phyloP scores from a whole-genome alignment of 768 basidiomycete genomes.

The Leccinum arenicola region DNA sequence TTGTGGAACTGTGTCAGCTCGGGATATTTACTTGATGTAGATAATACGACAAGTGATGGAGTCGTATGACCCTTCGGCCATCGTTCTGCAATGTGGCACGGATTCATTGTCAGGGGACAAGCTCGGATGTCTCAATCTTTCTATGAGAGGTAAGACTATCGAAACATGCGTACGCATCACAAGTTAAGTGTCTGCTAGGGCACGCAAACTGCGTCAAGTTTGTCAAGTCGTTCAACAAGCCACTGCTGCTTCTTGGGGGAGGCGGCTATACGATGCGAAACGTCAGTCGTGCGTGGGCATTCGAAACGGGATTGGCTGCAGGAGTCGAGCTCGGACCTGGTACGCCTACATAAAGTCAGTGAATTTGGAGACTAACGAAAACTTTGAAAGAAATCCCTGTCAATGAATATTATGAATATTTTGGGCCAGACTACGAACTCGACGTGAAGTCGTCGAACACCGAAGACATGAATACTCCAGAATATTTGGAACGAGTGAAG shows the following conservation, averaged over 20 bases:
- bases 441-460: slow-evolving; percentile 94
- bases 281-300: slow-evolving; percentile 96
- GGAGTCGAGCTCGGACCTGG: slow-evolving; percentile 89
- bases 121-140: slow-evolving; percentile 92
- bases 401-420: slow-evolving; percentile 99
- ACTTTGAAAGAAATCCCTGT: slow-evolving; percentile 83
- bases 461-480: slow-evolving; percentile 90
- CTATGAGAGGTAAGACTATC: slow-evolving; percentile 72
- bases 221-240: slow-evolving; percentile 94
- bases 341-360: slow-evolving; percentile 28
- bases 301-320: slow-evolving; percentile 96
- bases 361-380: slow-evolving; percentile 3
- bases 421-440: slow-evolving; percentile 94
- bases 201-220: slow-evolving; percentile 98
- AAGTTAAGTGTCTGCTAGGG: slow-evolving; percentile 43
- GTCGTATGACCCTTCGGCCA: slow-evolving; percentile 88
- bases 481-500: slow-evolving; percentile 92
- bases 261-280: slow-evolving; percentile 99
- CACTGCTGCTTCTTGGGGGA: slow-evolving; percentile 90
- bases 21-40: slow-evolving; percentile 38
- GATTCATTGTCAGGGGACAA: slow-evolving; percentile 97
- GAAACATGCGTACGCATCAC: neutral
- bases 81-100: slow-evolving; percentile 96
- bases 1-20: neutral
- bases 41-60: slow-evolving; percentile 94